Base-by-base conservation (phyloP, 2,329 filamentous ascomycete species). In the Colletotrichum eleusines region DNA sequence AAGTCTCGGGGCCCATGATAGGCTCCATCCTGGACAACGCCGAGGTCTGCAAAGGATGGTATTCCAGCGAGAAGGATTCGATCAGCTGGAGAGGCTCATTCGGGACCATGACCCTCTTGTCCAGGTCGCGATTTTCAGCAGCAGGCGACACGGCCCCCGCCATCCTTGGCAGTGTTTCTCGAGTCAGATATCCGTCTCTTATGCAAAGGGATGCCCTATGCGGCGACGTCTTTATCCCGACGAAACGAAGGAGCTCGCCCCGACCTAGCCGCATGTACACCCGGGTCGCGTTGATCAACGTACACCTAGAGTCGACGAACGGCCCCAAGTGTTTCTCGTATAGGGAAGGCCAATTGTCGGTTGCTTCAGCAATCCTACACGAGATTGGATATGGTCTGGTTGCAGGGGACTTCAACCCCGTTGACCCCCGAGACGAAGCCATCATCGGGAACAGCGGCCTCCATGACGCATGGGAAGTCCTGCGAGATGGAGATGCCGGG, bases 371-470 rank as follows among this genome's bases (percentile, higher is more conserved):
- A 5, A 70, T 79, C 16, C 72, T 83, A 4, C 74, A 70, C 31
- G 72, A 72, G 18, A 67, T 75, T 3, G 76, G 75, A 0, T 73
- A 69, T 31, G 81, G 80, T 0, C 53, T 83, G 5, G 75, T 83
- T 2, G 80, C 81, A 3, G 82, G 81, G 14, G 80, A 83, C 63
- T 83, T 83, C 69, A 83, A 83, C 63, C 78, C 79, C 2, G 77
- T 81, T 3, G 72, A 80, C 4, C 76, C 78, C 0, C 77, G 80
- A 54, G 82, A 84, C 62, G 69, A 72, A 3, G 50, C 60, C 0
- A 74, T 82, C 6, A 69, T 83, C 0, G 63, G 69, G 16, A 73
- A 75, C 2, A 82, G 80, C 66, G 71, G 74, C 0, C 76, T 83
- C 11, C 59, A 76, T 0, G 81, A 84, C 72, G 79, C 75, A 6